phyloP scores from a whole-genome alignment of 2,329 filamentous ascomycete genomes.

The Xylariaceae sp. region DNA sequence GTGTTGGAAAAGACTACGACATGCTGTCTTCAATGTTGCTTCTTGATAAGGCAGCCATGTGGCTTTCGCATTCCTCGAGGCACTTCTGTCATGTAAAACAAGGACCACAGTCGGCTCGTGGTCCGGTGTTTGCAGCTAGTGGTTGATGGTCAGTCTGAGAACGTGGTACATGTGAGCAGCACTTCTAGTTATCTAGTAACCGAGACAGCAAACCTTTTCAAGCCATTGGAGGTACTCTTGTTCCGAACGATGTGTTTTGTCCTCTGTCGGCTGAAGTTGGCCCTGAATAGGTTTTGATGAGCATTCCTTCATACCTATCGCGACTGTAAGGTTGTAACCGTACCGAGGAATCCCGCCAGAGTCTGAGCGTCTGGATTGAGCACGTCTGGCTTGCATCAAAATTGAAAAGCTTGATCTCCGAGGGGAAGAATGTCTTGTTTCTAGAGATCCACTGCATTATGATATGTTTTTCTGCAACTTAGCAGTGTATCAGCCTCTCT shows the following conservation, averaged over 20 bases:
- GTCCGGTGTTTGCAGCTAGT: background rate
- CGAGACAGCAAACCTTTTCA: conserved; percentile 4
- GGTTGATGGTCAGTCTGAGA: background rate
- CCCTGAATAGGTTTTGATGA: background rate
- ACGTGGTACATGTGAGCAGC: background rate
- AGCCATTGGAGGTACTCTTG: conserved; percentile 4
- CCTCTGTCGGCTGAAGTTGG: background rate
- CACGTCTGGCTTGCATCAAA: background rate
- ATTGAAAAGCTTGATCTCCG: background rate
- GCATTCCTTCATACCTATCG: too few relatives aligned
- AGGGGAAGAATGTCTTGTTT: background rate
- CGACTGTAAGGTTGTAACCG: background rate
- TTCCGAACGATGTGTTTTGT: background rate
- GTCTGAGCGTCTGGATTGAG: background rate
- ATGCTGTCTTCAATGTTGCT: conserved; percentile 9
- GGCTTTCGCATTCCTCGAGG: background rate
- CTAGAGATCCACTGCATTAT: background rate
- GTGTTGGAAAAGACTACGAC: conserved; percentile 19
- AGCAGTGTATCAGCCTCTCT: too few relatives aligned
- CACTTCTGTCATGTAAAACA: conserved; percentile 16
- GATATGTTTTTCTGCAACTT: background rate
- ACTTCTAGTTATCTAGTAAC: background rate
- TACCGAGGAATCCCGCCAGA: background rate
- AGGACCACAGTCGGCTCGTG: conserved; percentile 7
- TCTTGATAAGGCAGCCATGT: conserved; percentile 15